A percentile compares a stretch with the other conserved stretches of the same genome.
Conservation (phyloP, 2,329 filamentous ascomycete species). For the Venturia asperata region DNA sequence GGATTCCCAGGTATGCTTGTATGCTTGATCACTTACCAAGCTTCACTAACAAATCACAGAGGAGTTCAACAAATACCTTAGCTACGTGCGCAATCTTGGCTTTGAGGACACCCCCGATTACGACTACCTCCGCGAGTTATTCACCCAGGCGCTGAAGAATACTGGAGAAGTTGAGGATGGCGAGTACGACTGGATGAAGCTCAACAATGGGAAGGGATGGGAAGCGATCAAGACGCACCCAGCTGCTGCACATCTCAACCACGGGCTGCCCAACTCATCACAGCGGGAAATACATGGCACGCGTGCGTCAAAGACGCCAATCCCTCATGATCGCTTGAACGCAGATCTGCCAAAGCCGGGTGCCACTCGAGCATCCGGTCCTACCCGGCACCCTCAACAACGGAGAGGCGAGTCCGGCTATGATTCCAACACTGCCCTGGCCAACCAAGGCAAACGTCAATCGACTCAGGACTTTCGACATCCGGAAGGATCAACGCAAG, state of each 20-base stretch:
- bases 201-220: constrained; percentile 89
- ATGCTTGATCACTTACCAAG: constrained; percentile 27
- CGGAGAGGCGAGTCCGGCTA: constrained; percentile 28
- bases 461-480: constrained; percentile 77
- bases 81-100: constrained; percentile 92
- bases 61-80: constrained; percentile 96
- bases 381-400: constrained; percentile 39
- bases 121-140: constrained; percentile 91
- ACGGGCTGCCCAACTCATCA: constrained; percentile 71
- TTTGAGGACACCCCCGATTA: constrained; percentile 99
- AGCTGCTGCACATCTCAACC: constrained; percentile 69
- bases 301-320: constrained; percentile 50
- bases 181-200: constrained; percentile 99
- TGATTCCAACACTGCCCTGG: constrained; percentile 34
- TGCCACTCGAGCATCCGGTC: constrained; percentile 57
- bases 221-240: constrained; percentile 67
- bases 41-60: constrained; percentile 43
- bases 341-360: constrained; percentile 52
- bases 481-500: constrained; percentile 84
- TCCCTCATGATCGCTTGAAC: constrained; percentile 41
- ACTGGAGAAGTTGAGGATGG: constrained; percentile 92
- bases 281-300: constrained; percentile 74
- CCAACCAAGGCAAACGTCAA: constrained; percentile 33
- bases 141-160: constrained; percentile 92
- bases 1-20: constrained; percentile 65